phyloP scores from a whole-genome alignment of 768 basidiomycete species.

The Tricholoma matsutake region DNA sequence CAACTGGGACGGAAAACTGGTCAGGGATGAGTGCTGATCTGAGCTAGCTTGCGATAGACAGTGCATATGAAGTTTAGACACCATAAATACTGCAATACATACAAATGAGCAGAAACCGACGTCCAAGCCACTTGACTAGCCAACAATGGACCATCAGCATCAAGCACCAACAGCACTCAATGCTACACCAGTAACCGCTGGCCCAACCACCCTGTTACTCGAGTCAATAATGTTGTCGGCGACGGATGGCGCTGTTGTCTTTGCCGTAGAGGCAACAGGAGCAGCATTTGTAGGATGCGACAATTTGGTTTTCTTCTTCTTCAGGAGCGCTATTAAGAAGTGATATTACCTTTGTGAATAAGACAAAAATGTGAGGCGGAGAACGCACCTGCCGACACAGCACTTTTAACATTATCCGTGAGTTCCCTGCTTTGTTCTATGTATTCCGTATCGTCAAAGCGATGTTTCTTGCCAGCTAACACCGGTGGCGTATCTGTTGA shows the following conservation, averaged over 20 bases:
- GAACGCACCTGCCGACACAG: conserved; percentile 74
- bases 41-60: neutral
- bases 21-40: too few relatives aligned
- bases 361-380: neutral
- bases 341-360: conserved; percentile 3
- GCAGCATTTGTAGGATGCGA: neutral
- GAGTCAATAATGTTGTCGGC: neutral
- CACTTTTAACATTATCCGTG: conserved; percentile 87
- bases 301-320: conserved; percentile 72
- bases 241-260: neutral
- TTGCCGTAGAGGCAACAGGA: conserved; percentile 13
- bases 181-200: neutral
- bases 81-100: neutral
- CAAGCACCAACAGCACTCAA: neutral
- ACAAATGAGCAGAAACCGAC: neutral
- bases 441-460: conserved; percentile 90
- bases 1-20: too few relatives aligned
- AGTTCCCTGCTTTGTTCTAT: conserved; percentile 89
- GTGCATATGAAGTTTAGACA: neutral
- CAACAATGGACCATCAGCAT: neutral
- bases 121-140: neutral
- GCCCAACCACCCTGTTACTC: neutral
- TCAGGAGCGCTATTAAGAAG: conserved; percentile 53
- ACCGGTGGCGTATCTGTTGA: conserved; percentile 39
- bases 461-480: conserved; percentile 74